A percentile compares a stretch with the other conserved stretches of the same genome.
These are phyloP conservation scores for Metarhizium rileyi DNA, from an alignment of 2,329 filamentous ascomycete species.

Conservation along the genomic window DNA sequence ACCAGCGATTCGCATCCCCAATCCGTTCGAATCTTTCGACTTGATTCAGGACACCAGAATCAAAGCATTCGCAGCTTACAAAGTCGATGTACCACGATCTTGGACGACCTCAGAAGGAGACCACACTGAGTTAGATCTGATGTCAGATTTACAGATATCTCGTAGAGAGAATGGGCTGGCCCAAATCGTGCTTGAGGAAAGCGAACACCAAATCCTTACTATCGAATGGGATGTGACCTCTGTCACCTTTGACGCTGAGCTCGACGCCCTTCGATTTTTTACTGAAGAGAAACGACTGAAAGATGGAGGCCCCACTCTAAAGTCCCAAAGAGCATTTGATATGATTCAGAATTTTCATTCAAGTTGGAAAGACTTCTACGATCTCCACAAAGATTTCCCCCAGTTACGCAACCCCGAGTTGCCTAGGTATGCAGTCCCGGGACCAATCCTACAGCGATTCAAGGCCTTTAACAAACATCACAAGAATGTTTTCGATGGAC, in stretches of 20 bases:
- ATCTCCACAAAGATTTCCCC: slow-evolving; percentile 20
- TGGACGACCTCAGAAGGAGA: slow-evolving; percentile 16
- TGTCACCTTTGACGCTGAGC: slow-evolving; percentile 22
- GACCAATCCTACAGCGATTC: slow-evolving; percentile 19
- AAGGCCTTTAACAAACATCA: slow-evolving; percentile 29
- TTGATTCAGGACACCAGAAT: slow-evolving; percentile 4
- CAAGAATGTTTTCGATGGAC: slow-evolving; percentile 21
- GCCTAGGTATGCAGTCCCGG: slow-evolving; percentile 11
- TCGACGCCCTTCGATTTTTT: slow-evolving; percentile 20
- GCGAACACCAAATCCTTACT: slow-evolving; percentile 12
- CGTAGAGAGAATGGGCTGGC: slow-evolving; percentile 20
- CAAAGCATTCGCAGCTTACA: slow-evolving; percentile 21
- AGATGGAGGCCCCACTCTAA: slow-evolving; percentile 11
- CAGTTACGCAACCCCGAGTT: slow-evolving; percentile 22
- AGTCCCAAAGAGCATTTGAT: slow-evolving; percentile 19
- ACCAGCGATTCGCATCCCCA: slow-evolving; percentile 16
- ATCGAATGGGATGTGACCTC: slow-evolving; percentile 19
- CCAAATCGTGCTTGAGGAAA: slow-evolving; percentile 10
- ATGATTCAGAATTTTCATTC: slow-evolving; percentile 23
- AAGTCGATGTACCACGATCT: slow-evolving; percentile 23
- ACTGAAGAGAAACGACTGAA: slow-evolving; percentile 12
- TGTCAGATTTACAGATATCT: slow-evolving; percentile 56
- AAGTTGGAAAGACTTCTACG: slow-evolving; percentile 11
- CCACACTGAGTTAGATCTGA: slow-evolving; percentile 35
- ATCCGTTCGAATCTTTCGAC: slow-evolving; percentile 20